Evolutionary conservation across 1,284 basidiomycete species (phyloP).

Genomic region (Boletus semigastroideus): DNA sequence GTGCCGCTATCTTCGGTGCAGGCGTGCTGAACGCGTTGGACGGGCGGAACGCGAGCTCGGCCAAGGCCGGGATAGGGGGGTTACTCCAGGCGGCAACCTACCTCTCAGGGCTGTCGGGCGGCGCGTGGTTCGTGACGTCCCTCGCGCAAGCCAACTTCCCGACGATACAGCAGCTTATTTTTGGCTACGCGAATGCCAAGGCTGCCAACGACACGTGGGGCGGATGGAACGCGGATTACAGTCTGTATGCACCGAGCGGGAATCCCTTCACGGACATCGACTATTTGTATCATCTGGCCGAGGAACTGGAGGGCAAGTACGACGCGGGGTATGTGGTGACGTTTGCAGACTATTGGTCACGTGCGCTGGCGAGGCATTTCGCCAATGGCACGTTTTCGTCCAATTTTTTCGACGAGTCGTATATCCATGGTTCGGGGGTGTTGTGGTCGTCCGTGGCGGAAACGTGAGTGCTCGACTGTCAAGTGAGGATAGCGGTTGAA

Average conservation of each 20-base stretch:
- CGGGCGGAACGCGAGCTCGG: constrained; percentile 44
- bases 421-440: constrained; percentile 36
- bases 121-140: constrained; percentile 39
- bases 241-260: constrained; percentile 23
- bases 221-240: constrained; percentile 37
- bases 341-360: constrained; percentile 37
- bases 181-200: constrained; percentile 29
- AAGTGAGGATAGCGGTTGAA: neutral
- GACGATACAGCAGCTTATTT: constrained; percentile 36
- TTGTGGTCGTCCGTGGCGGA: constrained; percentile 36
- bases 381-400: constrained; percentile 36
- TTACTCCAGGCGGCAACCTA: constrained; percentile 47
- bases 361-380: constrained; percentile 40
- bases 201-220: constrained; percentile 21
- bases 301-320: constrained; percentile 35
- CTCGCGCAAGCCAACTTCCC: constrained; percentile 41
- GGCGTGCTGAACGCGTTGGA: constrained; percentile 47
- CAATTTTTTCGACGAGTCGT: constrained; percentile 34
- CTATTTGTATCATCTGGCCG: constrained; percentile 25
- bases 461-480: constrained; percentile 26
- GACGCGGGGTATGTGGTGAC: constrained; percentile 34
- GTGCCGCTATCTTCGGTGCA: too few species aligned
- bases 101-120: constrained; percentile 44
- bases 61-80: constrained; percentile 44
- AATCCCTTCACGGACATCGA: constrained; percentile 11